Evolutionary conservation across 192 early-diverging fungal genomes (phyloP).

Genomic region (Glomus cerebriforme): DNA sequence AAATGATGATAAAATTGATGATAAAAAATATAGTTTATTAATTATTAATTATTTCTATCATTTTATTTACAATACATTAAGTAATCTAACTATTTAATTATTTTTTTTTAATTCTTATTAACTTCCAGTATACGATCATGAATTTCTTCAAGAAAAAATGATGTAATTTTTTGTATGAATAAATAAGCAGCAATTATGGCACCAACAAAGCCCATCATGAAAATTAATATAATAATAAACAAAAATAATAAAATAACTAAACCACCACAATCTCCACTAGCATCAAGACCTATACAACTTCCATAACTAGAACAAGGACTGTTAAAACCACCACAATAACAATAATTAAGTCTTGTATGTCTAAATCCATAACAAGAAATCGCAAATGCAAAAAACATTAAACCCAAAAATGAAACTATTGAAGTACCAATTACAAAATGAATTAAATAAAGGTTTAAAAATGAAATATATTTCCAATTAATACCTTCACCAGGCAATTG

Average conservation of each 20-base stretch:
- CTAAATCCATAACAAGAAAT: not conserved
- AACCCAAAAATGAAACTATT: constrained; percentile 4
- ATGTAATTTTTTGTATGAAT: not conserved
- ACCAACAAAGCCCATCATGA: not conserved
- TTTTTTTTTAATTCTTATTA: not conserved
- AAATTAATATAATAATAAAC: not conserved
- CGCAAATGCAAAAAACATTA: not conserved
- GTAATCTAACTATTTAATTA: no score
- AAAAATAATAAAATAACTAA: not conserved
- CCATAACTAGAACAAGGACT: not conserved
- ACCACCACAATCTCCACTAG: not conserved
- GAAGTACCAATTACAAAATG: not conserved
- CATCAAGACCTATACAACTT: not conserved
- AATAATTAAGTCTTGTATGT: not conserved
- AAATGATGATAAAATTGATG: no score
- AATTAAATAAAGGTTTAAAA: not conserved
- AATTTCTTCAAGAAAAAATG: not conserved
- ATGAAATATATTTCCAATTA: not conserved
- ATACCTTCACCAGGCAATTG: no score
- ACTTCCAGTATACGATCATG: not conserved
- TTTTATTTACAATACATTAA: no score
- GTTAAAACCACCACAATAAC: not conserved
- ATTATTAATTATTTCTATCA: no score
- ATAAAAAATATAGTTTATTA: no score
- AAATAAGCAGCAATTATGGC: constrained; percentile 1